Evolutionary conservation across 2,329 filamentous ascomycete genomes (phyloP), one percentile per base, ranked within the genome.

Genomic region (Scedosporium dehoogii): DNA sequence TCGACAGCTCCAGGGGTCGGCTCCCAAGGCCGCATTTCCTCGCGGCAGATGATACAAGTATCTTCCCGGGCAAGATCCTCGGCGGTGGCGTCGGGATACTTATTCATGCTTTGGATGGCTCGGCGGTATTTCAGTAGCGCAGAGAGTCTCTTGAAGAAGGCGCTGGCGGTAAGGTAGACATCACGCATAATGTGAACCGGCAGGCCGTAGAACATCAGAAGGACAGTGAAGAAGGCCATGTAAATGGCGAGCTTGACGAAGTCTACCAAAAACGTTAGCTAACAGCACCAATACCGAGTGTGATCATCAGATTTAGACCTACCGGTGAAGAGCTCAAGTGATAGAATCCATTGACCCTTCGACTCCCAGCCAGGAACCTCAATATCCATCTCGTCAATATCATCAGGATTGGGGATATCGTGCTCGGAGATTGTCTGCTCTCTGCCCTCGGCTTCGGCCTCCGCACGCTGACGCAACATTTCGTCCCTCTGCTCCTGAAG

Each of bases 121-220:
- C 91, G 91, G 63, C 92, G 87, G 73, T 97, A 99, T 64, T 91
- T 87, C 66, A 96, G 77, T 67, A 97, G 89, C 67, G 96, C 92
- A 65, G 87, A 83, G n/a, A 97, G 85, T 10, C 93, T 84, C 76
- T 94, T 96, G 65, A 91, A 82, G 73, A 99, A 97, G 2, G 93
- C 96, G 60, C 92, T 85, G 59, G 93, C 88, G 0, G 94, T 97
- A 76, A 99, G 85, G 75, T 97, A 96, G 23, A 97, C 85, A 72
- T 99, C 94, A 62, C 94, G 84, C 78, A 99, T 89, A 63, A 99
- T 97, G 71, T 99, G 94, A 65, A 99, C 96, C 0, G 94, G 94
- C 33, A 99, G 80, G 10, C 93, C 94, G 72, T 96, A 97, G 79
- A 97, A 97, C 27, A 86, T 88, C 69, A 97, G 86, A 18, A 97